A percentile compares a stretch with the other conserved stretches of the same genome.
Evolutionary conservation across 2,329 filamentous ascomycete genomes (phyloP).

Genomic region (Byssothecium circinans): DNA sequence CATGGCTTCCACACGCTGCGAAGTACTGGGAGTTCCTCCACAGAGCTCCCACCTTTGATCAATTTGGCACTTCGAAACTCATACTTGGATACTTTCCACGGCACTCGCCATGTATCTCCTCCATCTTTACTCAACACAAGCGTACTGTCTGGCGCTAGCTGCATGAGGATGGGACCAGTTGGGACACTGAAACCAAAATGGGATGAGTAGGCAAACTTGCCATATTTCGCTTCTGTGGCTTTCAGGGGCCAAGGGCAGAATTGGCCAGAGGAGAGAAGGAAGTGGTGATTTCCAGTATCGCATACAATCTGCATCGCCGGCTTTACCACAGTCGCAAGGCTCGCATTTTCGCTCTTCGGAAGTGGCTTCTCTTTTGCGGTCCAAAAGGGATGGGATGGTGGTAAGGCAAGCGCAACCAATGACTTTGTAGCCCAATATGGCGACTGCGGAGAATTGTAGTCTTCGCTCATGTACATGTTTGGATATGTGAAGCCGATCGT

Average conservation of each 20-base stretch:
- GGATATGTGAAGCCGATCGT: slow-evolving; percentile 52
- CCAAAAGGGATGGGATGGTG: slow-evolving; percentile 51
- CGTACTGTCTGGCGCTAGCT: slow-evolving; percentile 46
- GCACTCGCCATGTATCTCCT: slow-evolving; percentile 45
- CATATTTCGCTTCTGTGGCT: slow-evolving; percentile 41
- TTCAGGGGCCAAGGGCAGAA: slow-evolving; percentile 43
- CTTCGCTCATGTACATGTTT: slow-evolving; percentile 59
- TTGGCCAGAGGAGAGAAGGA: slow-evolving; percentile 35
- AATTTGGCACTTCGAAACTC: slow-evolving; percentile 10
- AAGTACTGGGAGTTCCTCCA: slow-evolving; percentile 16
- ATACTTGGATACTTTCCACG: slow-evolving; percentile 32
- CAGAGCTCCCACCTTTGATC: background rate
- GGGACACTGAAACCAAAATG: slow-evolving; percentile 45
- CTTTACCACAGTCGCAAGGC: slow-evolving; percentile 4
- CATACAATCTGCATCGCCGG: slow-evolving; percentile 52
- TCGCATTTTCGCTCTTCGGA: slow-evolving; percentile 5
- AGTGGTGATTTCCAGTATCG: slow-evolving; percentile 39
- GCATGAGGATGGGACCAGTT: slow-evolving; percentile 42
- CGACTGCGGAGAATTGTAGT: slow-evolving; percentile 61
- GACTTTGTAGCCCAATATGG: slow-evolving; percentile 59
- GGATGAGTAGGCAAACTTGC: slow-evolving; percentile 41
- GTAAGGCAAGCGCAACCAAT: slow-evolving; percentile 48
- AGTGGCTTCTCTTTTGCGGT: slow-evolving; percentile 44
- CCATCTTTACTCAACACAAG: slow-evolving; percentile 43
- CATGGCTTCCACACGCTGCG: slow-evolving; percentile 33